A percentile compares a stretch with the other conserved stretches of the same genome.
phyloP scores from a whole-genome alignment of 2,329 filamentous ascomycete genomes.

The Colletotrichum aenigma region DNA sequence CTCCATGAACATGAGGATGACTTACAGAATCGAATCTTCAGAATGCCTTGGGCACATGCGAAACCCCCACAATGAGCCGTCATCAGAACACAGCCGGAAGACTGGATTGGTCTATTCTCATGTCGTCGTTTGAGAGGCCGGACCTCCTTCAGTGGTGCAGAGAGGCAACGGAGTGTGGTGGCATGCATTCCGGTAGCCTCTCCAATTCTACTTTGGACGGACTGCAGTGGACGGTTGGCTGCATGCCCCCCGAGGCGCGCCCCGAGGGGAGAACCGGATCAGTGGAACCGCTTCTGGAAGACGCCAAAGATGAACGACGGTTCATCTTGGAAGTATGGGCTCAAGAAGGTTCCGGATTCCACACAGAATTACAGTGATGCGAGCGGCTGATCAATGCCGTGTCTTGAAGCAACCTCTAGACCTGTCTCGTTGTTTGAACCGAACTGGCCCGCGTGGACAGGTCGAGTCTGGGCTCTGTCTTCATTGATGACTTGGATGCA shows the following conservation, averaged over 20 bases:
- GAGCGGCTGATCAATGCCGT: neutral
- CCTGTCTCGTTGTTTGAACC: neutral
- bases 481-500: neutral
- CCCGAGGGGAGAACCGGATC: constrained; percentile 1
- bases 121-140: neutral
- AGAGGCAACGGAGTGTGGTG: constrained; percentile 5
- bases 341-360: neutral
- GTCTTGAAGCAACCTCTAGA: neutral
- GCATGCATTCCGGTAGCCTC: constrained; percentile 5
- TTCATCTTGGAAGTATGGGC: neutral
- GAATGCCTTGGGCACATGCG: neutral
- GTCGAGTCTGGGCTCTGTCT: neutral
- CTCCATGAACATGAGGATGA: neutral
- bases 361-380: neutral
- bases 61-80: neutral
- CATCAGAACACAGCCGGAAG: neutral
- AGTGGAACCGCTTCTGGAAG: constrained; percentile 6
- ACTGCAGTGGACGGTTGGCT: neutral
- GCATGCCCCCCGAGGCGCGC: neutral
- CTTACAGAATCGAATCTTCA: neutral
- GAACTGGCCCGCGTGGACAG: neutral
- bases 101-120: neutral
- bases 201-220: neutral
- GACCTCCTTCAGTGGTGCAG: neutral
- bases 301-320: neutral